These are phyloP conservation scores for Dendrobium officinale DNA, from an alignment of 106 monocot genomes.

Conservation along the genomic window DNA sequence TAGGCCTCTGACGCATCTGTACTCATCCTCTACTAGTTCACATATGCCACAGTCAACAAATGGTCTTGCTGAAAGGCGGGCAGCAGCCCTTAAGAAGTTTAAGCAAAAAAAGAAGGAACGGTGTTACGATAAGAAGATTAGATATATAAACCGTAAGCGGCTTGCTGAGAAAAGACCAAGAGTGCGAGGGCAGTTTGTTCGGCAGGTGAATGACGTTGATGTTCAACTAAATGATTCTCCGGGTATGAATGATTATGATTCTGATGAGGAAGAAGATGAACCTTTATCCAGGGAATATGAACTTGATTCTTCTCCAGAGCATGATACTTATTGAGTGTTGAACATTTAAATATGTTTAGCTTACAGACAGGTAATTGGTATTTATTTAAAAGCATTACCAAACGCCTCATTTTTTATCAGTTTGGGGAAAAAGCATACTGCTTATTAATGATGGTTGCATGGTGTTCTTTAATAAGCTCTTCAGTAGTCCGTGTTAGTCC, in stretches of 20 bases:
- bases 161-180: conserved; percentile 67
- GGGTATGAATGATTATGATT: conserved; percentile 17
- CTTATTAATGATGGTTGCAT: too few species aligned
- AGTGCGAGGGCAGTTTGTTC: conserved; percentile 70
- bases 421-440: too few species aligned
- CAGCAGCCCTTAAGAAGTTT: conserved; percentile 60
- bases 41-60: conserved; percentile 22
- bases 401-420: too few species aligned
- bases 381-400: too few species aligned
- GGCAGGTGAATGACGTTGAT: conserved; percentile 30
- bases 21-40: conserved; percentile 20
- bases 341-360: too few species aligned
- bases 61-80: conserved; percentile 41
- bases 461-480: too few species aligned
- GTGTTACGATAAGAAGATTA: conserved; percentile 69
- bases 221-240: conserved; percentile 25
- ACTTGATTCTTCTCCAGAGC: conserved; percentile 23
- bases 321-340: too few species aligned
- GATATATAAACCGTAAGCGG: conserved; percentile 55
- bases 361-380: too few species aligned
- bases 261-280: conserved; percentile 44
- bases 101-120: conserved; percentile 58
- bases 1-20: conserved; percentile 17
- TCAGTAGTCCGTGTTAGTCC: too few species aligned
- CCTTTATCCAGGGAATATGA: conserved; percentile 18